Conservation (phyloP, 2,329 filamentous ascomycete species). For the Trichoderma harzianum region DNA sequence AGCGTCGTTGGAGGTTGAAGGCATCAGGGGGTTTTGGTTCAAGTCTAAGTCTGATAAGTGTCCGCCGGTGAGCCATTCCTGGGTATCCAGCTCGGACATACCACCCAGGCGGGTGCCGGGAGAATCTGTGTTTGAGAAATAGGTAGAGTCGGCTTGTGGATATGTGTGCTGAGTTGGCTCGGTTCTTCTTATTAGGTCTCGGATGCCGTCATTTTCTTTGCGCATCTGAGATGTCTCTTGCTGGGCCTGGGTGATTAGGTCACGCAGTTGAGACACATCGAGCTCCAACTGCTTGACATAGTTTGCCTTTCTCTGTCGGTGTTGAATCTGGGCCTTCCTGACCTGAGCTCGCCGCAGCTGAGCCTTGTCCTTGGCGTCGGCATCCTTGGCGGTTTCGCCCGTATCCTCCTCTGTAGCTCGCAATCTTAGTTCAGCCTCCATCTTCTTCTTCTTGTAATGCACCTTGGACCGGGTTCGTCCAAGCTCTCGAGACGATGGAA, state of each 20-base stretch:
- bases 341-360: conserved; percentile 50
- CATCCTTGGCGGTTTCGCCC: conserved; percentile 5
- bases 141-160: conserved; percentile 17
- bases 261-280: conserved; percentile 46
- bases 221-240: conserved; percentile 37
- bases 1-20: conserved; percentile 21
- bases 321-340: conserved; percentile 51
- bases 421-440: conserved; percentile 11
- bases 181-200: conserved; percentile 30
- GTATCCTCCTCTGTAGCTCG: not conserved
- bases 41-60: conserved; percentile 8
- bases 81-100: not conserved
- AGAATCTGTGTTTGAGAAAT: not conserved
- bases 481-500: conserved; percentile 5
- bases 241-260: conserved; percentile 43
- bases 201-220: conserved; percentile 44
- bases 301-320: conserved; percentile 54
- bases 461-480: not conserved
- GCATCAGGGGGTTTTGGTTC: conserved; percentile 12
- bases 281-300: conserved; percentile 54
- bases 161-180: conserved; percentile 20
- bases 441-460: conserved; percentile 8
- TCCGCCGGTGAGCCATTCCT: conserved; percentile 7
- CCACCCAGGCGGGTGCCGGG: not conserved
- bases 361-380: conserved; percentile 38